Base-by-base conservation (phyloP, 305 asterid genomes). In the Plantago coronopus region DNA sequence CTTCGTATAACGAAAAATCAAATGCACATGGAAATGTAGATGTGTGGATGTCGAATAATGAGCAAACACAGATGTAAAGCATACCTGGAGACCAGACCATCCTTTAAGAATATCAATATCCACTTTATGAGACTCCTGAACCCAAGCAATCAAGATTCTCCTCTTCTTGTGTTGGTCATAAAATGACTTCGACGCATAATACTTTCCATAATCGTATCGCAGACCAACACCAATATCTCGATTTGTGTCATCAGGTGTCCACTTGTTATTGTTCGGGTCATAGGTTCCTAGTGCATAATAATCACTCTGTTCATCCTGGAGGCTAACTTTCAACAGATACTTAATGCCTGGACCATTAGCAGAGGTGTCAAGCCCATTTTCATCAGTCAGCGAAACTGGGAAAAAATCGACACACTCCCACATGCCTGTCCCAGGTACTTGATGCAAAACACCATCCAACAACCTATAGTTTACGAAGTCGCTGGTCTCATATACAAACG, bases 381-480 rank as follows among this genome's bases (percentile, higher is more conserved):
- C n/a, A 5, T 65, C 69, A 4, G 23, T 12, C 3, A 68, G 66
- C 0, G 80, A 77, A 59, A 53, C 20, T 6, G 57, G 57, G 12
- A 7, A 53, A 23, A 53, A 53, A 17, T 53, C 57, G n/a, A 53
- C 50, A 19, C 70, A 80, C 62, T 83, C 89, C 89, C 89, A 83
- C 89, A 83, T 83, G 20, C 86, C 89, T 67, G 86, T 83, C 45
- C 70, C 72, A 40, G 81, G 83, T 13, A 83, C 89, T 13, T 62
- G 66, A 31, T 83, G 84, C 65, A 83, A 21, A 21, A 37, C 38
- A 4, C 74, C 81, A 38, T 78, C 76, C 72, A 72, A 46, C 45
- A 78, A 56, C 18, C 72, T 20, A 40, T 62, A 80, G 5, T 48
- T 70, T 0, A 57, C 68, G 18, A 83, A 83, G 59, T 83, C 72